phyloP scores from a whole-genome alignment of 257 asterid genomes.

The Rhazya stricta region DNA sequence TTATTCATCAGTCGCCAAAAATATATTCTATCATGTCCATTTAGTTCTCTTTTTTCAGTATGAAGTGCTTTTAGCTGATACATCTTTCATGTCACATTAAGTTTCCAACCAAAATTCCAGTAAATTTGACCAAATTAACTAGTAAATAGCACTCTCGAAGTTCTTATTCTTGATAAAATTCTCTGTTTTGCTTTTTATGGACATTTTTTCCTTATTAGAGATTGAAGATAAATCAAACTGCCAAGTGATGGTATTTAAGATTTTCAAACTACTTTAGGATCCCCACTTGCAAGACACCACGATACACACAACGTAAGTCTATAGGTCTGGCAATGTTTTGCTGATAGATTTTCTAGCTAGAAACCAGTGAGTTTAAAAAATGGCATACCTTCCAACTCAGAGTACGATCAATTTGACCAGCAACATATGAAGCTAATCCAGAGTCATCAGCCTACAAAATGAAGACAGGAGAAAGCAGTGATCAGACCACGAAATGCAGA shows the following conservation, averaged over 20 bases:
- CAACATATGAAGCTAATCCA: slow-evolving; percentile 81
- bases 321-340: not conserved
- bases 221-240: not conserved
- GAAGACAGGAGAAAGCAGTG: slow-evolving; percentile 10
- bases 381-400: slow-evolving; percentile 81
- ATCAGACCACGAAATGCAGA: slow-evolving; percentile 4
- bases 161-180: not conserved
- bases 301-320: not conserved
- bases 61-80: not conserved
- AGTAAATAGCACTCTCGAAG: not conserved
- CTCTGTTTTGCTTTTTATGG: too few species aligned
- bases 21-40: not conserved
- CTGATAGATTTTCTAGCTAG: not conserved
- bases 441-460: slow-evolving; percentile 58
- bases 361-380: not conserved
- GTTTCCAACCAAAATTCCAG: not conserved
- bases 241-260: not conserved
- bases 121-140: not conserved
- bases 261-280: not conserved
- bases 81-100: slow-evolving; percentile 4
- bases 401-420: slow-evolving; percentile 85
- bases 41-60: not conserved
- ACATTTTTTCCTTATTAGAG: too few species aligned
- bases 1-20: not conserved
- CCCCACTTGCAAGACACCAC: not conserved